Percentiles rank a stretch among this genome's conserved stretches.
Conservation (phyloP, 2,329 filamentous ascomycete genomes). For the Decorospora gaudefroyi region DNA sequence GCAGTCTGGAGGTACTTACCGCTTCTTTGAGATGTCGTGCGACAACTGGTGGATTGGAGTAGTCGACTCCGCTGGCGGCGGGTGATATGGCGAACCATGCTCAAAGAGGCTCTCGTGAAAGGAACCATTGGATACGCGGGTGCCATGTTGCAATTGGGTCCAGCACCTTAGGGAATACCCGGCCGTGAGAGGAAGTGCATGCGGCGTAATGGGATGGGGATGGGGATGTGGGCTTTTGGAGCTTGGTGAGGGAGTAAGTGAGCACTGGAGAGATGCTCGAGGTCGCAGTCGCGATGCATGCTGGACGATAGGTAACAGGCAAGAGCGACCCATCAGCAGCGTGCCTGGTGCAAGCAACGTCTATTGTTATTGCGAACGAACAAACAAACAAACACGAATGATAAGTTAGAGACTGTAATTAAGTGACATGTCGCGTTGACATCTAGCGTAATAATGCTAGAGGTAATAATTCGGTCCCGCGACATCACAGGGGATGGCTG, state of each 20-base stretch:
- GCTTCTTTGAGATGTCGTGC: slow-evolving; percentile 39
- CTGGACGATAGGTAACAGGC: no score
- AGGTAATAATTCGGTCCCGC: slow-evolving; percentile 17
- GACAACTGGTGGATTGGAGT: slow-evolving; percentile 21
- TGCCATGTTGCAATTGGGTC: slow-evolving; percentile 35
- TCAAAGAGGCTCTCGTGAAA: slow-evolving; percentile 18
- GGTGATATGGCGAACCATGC: slow-evolving; percentile 26
- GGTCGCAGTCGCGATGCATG: not conserved
- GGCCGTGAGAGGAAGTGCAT: not conserved
- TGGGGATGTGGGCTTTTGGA: not conserved
- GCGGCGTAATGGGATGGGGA: not conserved
- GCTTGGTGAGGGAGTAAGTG: not conserved
- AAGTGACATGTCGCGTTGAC: slow-evolving; percentile 13
- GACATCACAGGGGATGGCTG: slow-evolving; percentile 24
- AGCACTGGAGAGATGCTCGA: not conserved
- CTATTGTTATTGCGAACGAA: no score
- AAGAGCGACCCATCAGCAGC: not conserved
- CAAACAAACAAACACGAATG: no score
- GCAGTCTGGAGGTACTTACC: slow-evolving; percentile 36
- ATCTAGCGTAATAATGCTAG: slow-evolving; percentile 15
- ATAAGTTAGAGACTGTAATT: slow-evolving; percentile 3
- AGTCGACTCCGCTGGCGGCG: slow-evolving; percentile 27
- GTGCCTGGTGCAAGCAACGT: not conserved
- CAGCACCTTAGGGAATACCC: slow-evolving; percentile 13
- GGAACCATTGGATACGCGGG: slow-evolving; percentile 35